phyloP scores from a whole-genome alignment of 1,284 basidiomycete genomes.

The Mycocalia duriaeana region DNA sequence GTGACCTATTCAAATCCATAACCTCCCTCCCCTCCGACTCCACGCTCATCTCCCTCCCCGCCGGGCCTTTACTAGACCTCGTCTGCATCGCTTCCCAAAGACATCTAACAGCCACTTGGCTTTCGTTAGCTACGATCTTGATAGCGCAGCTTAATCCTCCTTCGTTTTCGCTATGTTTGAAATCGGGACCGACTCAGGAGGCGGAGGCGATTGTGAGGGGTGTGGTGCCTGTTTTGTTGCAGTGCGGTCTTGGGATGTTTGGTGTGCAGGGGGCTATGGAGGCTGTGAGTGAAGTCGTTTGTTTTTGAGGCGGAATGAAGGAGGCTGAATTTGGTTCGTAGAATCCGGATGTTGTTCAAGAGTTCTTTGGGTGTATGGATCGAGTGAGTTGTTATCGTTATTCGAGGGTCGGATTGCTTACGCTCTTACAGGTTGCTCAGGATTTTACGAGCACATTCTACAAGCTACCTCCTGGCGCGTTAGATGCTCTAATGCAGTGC shows the following conservation, averaged over 20 bases:
- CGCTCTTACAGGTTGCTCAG: constrained; percentile 56
- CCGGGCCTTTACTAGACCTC: constrained; percentile 73
- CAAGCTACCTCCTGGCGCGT: constrained; percentile 56
- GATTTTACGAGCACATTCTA: constrained; percentile 74
- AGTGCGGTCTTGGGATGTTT: constrained; percentile 55
- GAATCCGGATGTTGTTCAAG: constrained; percentile 88
- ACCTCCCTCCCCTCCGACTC: constrained; percentile 68
- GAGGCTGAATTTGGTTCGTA: constrained; percentile 21
- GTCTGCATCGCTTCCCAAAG: constrained; percentile 73
- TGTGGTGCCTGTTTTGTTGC: constrained; percentile 56
- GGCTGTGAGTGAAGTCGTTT: constrained; percentile 41
- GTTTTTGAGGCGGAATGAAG: neutral
- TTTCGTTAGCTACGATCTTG: constrained; percentile 74
- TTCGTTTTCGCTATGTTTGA: constrained; percentile 37
- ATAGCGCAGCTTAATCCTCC: constrained; percentile 78
- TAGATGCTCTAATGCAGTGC: constrained; percentile 72
- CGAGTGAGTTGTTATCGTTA: constrained; percentile 36
- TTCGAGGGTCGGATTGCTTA: constrained; percentile 1
- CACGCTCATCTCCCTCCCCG: constrained; percentile 75
- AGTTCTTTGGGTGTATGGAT: constrained; percentile 80
- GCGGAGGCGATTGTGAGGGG: constrained; percentile 44
- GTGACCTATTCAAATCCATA: constrained; percentile 77
- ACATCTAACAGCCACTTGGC: constrained; percentile 78
- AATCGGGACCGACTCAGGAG: constrained; percentile 31
- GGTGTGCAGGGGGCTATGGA: constrained; percentile 64